Base-by-base conservation (phyloP, 305 asterid species). In the Solanum hybrid region DNA sequence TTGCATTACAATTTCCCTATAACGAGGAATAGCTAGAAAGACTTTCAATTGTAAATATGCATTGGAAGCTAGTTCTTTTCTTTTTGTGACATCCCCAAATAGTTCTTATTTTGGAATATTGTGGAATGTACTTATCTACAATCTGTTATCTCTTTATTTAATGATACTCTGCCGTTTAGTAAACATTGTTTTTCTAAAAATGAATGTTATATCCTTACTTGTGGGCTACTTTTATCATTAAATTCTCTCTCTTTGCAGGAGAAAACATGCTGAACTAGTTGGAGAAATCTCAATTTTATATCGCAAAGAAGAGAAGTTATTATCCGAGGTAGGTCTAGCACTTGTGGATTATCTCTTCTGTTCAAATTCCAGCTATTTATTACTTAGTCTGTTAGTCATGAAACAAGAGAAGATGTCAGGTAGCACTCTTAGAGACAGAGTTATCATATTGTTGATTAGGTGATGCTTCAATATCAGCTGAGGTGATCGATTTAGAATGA, bases 201-300 rank as follows among this genome's bases (percentile, higher is more conserved):
- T 51, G 76, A 35, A 20, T 16, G 3, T 69, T 24, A 69, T 69
- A 69, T 31, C 31, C 31, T 31, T 57, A 9, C 33, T 78, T 57
- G 78, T 20, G 3, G 42, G 79, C 79, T 10, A 78, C 87, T 35
- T 51, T 22, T 34, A 37, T 88, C 85, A 51, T 88, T 34, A 10
- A 24, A 77, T 57, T 87, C 86, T 78, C 40, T 90, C 90, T 74
- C 92, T 90, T 92, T 92, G 90, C 91, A 97, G 99, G 99, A 97
- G 99, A 95, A 97, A 96, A 90, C 99, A 96, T 92, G 98, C 98
- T 86, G 99, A 97, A 92, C 94, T 97, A 87, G 95, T 95, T 51
- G 98, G 98, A 86, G 99, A 97, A 89, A 97, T 97, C 91, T 94
- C 99, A 91, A 95, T 94, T 90, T 92, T 95, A 86, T 93, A 95